Evolutionary conservation across 495 filamentous ascomycete genomes (phyloP).

Genomic region (Podospora didyma): DNA sequence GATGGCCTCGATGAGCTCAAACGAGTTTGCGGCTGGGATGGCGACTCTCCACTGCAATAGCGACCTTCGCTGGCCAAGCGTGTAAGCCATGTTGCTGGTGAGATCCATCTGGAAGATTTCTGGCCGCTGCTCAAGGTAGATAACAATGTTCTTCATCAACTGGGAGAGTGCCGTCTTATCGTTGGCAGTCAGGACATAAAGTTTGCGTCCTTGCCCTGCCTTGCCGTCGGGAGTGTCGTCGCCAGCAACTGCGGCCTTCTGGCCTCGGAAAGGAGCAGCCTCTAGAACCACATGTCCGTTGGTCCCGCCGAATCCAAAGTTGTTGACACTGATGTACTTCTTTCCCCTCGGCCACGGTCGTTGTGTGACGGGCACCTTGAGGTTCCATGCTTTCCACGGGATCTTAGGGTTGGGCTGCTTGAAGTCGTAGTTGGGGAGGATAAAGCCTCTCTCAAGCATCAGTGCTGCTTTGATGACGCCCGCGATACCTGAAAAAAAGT

Average conservation of each 20-base stretch:
- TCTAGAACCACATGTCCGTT: slow-evolving; percentile 58
- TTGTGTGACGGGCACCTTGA: slow-evolving; percentile 36
- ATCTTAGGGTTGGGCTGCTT: slow-evolving; percentile 50
- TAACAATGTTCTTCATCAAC: slow-evolving; percentile 40
- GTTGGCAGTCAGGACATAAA: slow-evolving; percentile 46
- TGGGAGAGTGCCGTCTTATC: slow-evolving; percentile 38
- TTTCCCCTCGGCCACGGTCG: slow-evolving; percentile 33
- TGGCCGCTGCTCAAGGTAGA: slow-evolving; percentile 43
- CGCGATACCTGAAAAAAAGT: slow-evolving; percentile 37
- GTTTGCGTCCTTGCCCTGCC: slow-evolving; percentile 29
- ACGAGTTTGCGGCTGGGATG: slow-evolving; percentile 38
- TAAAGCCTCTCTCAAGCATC: slow-evolving; percentile 51
- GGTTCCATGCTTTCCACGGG: slow-evolving; percentile 42
- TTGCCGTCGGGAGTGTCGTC: slow-evolving; percentile 19
- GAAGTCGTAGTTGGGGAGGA: slow-evolving; percentile 47
- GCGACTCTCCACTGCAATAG: slow-evolving; percentile 38
- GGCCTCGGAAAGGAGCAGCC: slow-evolving; percentile 20
- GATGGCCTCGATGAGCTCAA: slow-evolving; percentile 43
- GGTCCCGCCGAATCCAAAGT: slow-evolving; percentile 46
- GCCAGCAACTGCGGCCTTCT: slow-evolving; percentile 8
- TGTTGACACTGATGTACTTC: slow-evolving; percentile 40
- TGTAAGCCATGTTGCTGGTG: slow-evolving; percentile 37
- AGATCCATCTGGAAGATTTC: slow-evolving; percentile 43
- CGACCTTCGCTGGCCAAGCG: slow-evolving; percentile 38
- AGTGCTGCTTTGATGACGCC: slow-evolving; percentile 54